Evolutionary conservation across 345 rosid species (phyloP), one percentile per base, ranked within the genome.

Genomic region (Sonneratia alba): DNA sequence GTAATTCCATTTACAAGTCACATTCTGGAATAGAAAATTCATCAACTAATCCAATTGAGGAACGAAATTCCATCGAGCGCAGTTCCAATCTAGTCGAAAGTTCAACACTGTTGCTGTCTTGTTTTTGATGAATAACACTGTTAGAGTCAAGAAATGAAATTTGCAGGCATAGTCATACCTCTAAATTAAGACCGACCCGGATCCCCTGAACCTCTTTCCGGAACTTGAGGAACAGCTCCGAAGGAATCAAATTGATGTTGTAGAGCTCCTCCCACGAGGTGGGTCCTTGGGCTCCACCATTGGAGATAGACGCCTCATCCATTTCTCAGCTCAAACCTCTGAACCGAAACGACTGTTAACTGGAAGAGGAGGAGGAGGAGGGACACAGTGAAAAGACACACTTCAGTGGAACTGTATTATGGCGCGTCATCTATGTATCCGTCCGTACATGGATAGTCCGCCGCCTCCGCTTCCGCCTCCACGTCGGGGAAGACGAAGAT

Each of bases 131-230:
- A 9, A 42, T 0, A 42, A 42, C 6, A 42, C 45, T 9, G 10
- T 3, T 16, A 49, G 18, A 4, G 56, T 16, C 36, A 61, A 34
- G 32, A 59, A 71, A 14, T 18, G 19, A 14, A 59, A 38, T 43
- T 71, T 40, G 45, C 45, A 42, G 45, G 2, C 27, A 7, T 11
- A 37, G n/a, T 19, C 49, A 22, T 36, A 89, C 98, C 97, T 91
- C 95, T 66, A 91, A 80, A 85, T 94, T 91, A 80, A 90, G 85
- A 77, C 97, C 97, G 74, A 91, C 85, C 51, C 97, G 88, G 73
- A 91, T 73, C 8, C 97, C 97, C 77, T 91, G 86, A 66, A 89
- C 78, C 79, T 92, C 92, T 84, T 89, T 95, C 57, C 97, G 85
- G 59, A 95, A 89, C 85, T 92, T 95, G 74, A 95, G 73, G 81